These are phyloP conservation scores for Phytophthora cactorum DNA, from an alignment of 352 stramenopile genomes.

Conservation along the genomic window DNA sequence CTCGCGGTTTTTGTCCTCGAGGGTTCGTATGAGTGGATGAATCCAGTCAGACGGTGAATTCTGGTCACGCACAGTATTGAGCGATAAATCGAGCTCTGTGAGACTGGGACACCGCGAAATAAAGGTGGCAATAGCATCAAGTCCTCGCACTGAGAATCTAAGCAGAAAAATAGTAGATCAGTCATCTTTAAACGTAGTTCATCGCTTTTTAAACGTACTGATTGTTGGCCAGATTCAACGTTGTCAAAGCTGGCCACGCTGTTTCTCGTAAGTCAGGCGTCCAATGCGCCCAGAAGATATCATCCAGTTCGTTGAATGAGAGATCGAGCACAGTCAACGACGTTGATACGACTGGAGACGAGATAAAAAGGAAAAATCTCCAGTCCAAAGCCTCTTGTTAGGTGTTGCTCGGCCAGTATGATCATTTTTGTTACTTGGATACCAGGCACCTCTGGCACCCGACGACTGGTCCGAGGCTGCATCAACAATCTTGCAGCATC, in stretches of 20 bases:
- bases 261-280: constrained; percentile 5
- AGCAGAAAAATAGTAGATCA: background rate
- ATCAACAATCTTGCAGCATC: constrained; percentile 13
- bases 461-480: constrained; percentile 13
- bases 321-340: constrained; percentile 44
- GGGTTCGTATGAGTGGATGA: constrained; percentile 7
- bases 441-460: constrained; percentile 3
- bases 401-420: constrained; percentile 31
- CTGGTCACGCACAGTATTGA: constrained; percentile 40
- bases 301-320: constrained; percentile 59
- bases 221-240: constrained; percentile 60
- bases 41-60: background rate
- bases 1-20: constrained; percentile 16
- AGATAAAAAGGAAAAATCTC: constrained; percentile 33
- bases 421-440: constrained; percentile 21
- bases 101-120: constrained; percentile 41
- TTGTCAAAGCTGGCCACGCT: constrained; percentile 36
- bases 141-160: constrained; percentile 38
- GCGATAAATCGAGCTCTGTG: constrained; percentile 51
- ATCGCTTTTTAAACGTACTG: constrained; percentile 30
- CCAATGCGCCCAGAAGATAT: constrained; percentile 42
- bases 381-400: constrained; percentile 16
- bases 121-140: constrained; percentile 30
- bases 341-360: constrained; percentile 2
- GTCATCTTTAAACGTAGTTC: background rate